phyloP scores from a whole-genome alignment of 2,329 filamentous ascomycete genomes.

The Ramularia collo-cygni region DNA sequence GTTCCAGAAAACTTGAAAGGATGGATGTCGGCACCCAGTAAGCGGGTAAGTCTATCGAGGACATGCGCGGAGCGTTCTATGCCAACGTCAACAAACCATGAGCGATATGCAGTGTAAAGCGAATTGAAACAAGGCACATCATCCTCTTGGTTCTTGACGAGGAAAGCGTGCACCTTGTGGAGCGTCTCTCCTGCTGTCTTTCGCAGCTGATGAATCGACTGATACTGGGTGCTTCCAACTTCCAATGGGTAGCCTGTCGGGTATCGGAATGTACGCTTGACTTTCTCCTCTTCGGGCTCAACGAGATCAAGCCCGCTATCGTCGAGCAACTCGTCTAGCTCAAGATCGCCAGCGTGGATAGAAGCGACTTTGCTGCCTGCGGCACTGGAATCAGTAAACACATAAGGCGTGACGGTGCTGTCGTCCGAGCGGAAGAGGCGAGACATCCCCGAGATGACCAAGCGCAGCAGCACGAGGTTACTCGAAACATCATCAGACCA shows the following conservation, averaged over 20 bases:
- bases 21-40: slow-evolving; percentile 79
- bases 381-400: slow-evolving; percentile 49
- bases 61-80: slow-evolving; percentile 93
- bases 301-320: slow-evolving; percentile 49
- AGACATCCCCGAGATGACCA: slow-evolving; percentile 87
- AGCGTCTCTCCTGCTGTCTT: slow-evolving; percentile 73
- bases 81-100: slow-evolving; percentile 96
- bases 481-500: slow-evolving; percentile 97
- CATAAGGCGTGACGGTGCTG: slow-evolving; percentile 31
- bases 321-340: slow-evolving; percentile 38
- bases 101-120: slow-evolving; percentile 83
- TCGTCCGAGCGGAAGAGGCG: slow-evolving; percentile 72
- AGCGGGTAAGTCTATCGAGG: slow-evolving; percentile 74
- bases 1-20: slow-evolving; percentile 93
- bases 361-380: slow-evolving; percentile 31
- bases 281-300: slow-evolving; percentile 69
- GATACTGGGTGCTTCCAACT: slow-evolving; percentile 58
- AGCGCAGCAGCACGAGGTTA: slow-evolving; percentile 75
- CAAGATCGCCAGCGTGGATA: slow-evolving; percentile 18
- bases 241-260: slow-evolving; percentile 77
- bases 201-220: slow-evolving; percentile 70
- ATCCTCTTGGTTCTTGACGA: slow-evolving; percentile 80
- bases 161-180: slow-evolving; percentile 76
- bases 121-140: slow-evolving; percentile 94
- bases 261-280: slow-evolving; percentile 82